Percentiles rank a stretch among this genome's conserved stretches.
phyloP scores from a whole-genome alignment of 2,329 filamentous ascomycete genomes.

The Biscogniauxia marginata region DNA sequence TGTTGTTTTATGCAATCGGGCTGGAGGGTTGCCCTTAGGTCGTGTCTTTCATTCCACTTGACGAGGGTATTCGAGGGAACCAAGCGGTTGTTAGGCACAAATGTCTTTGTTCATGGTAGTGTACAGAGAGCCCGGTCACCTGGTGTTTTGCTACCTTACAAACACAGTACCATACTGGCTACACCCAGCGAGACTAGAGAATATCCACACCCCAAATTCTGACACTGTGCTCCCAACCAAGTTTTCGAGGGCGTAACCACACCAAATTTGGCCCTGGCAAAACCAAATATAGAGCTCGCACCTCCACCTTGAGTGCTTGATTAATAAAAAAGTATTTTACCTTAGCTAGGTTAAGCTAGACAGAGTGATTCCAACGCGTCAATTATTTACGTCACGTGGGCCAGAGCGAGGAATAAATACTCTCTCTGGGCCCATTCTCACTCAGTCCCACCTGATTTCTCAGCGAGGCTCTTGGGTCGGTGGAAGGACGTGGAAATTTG shows the following conservation, averaged over 20 bases:
- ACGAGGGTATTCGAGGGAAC: constrained; percentile 8
- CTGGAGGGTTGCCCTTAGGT: constrained; percentile 8
- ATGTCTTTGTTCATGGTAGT: constrained; percentile 28
- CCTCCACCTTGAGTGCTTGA: constrained; percentile 1
- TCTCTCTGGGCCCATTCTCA: neutral
- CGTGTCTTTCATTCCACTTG: constrained; percentile 22
- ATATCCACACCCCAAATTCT: constrained; percentile 10
- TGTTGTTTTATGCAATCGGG: constrained; percentile 25
- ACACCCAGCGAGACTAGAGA: constrained; percentile 16
- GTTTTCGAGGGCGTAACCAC: constrained; percentile 6
- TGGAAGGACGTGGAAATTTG: no score
- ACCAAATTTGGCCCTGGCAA: constrained; percentile 20
- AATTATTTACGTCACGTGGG: constrained; percentile 11
- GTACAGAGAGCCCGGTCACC: constrained; percentile 15
- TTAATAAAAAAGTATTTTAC: constrained; percentile 1
- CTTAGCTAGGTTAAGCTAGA: constrained; percentile 2
- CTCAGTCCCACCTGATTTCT: no score
- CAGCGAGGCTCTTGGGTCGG: no score
- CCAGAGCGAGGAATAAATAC: constrained; percentile 3
- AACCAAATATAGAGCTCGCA: constrained; percentile 17
- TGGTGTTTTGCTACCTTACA: constrained; percentile 12
- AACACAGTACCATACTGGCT: constrained; percentile 23
- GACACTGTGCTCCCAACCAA: constrained; percentile 19
- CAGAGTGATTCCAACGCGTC: constrained; percentile 14
- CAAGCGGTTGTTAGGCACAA: constrained; percentile 24